Evolutionary conservation across 306 rosid genomes (phyloP), one percentile per base, ranked within the genome.

Genomic region (Glycine soja): DNA sequence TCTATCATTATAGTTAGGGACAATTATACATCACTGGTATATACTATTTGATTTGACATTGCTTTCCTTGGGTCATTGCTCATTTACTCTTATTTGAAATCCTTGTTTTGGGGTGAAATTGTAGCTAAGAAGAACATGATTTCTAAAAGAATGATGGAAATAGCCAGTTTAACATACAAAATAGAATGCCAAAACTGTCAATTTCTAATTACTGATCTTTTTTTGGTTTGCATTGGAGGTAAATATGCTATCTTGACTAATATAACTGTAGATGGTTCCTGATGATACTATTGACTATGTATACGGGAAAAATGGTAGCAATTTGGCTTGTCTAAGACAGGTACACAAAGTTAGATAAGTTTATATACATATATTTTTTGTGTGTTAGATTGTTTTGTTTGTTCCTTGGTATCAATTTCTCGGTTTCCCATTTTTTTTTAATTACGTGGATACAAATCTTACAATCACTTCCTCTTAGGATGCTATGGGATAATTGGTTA

Each of bases 191-290:
- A 8, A 48, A 78, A 61, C 50, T 70, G 13, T 50, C 56, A 18
- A n/a, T 67, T 74, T 74, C 70, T 78, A 68, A 42, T 50, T 73
- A 4, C 62, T 67, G 5, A 9, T 69, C 68, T 47, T 76, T 70
- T 50, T 70, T 57, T 40, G 74, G 65, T 85, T 59, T 58, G 70
- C 94, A 95, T 97, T 19, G 97, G 97, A 86, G 92, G 85, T 85
- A 95, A 89, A 88, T 80, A 97, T 80, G 98, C 99, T 32, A 83
- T 95, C 10, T 98, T 95, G 85, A 95, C 98, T 15, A 95, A 90
- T 74, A 95, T 98, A 15, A 90, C 97, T 0, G 91, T 95, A 19
- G 99, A 95, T 93, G 81, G 97, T 95, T 84, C 99, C 99, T 19
- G 98, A 92, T 51, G 88, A 90, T 80, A 93, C 93, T 51, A 88